Evolutionary conservation across 2,329 filamentous ascomycete species (phyloP), one percentile per base, ranked within the genome.

Genomic region (Lachnellula subtilissima): DNA sequence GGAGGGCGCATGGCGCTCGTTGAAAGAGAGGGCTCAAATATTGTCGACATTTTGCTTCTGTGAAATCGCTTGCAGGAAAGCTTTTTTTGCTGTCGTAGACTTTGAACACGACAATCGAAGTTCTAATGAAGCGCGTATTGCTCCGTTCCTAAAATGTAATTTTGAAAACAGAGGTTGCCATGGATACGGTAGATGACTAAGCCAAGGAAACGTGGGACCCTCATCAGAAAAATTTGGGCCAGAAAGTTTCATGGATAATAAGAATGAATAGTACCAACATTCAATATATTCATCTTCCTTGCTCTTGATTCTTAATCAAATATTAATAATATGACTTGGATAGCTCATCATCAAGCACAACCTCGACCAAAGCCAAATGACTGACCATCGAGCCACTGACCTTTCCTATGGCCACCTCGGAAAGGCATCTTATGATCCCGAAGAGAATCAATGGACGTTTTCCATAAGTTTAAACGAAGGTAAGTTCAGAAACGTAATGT

Each of bases 21-120:
- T 12, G 86, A 88, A 64, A 87, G 78, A 1, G 86, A 87, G 8
- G 85, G 80, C 64, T 89, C 86, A 65, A 91, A 91, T 60, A 80
- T 75, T 36, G 79, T 81, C 32, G 80, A 71, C 78, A 86, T 86
- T n/a, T 22, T 60, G 46, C 7, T 32, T 40, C 17, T 43, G 52
- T 15, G 46, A 17, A 25, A 35, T 32, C 4, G 28, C 28, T 32
- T 9, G 28, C 2, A 11, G 9, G 28, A 32, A 12, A 45, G 11
- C 12, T 3, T 45, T 37, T 23, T 15, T 45, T 35, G 7, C 11
- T 50, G 25, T n/a, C 23, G 19, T 42, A 15, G 50, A 52, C 17
- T 52, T 52, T 45, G 19, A 45, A 9, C 19, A 19, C 28, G 9
- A 23, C 3, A n/a, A n/a, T 36, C 40, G 51, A 39, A 32, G 39